These are phyloP conservation scores for Globisporangium megalacanthum DNA, from an alignment of 352 stramenopile genomes.

Conservation along the genomic window DNA sequence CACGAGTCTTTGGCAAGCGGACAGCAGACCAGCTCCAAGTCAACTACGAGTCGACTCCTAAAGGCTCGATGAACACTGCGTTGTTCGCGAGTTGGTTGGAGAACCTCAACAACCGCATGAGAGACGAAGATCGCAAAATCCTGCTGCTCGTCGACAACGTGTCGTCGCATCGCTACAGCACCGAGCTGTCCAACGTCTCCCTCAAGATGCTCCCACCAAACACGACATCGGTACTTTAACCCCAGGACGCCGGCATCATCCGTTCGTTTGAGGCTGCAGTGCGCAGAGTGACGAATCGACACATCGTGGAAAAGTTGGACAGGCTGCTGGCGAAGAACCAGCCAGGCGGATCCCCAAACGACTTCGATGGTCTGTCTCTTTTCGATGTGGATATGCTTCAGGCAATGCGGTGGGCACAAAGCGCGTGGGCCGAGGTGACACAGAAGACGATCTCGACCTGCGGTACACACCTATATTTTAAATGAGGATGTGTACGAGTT, in stretches of 20 bases:
- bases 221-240: not conserved
- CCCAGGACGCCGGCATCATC: not conserved
- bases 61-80: not conserved
- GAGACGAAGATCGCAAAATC: not conserved
- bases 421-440: too few relatives aligned
- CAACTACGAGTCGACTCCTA: not conserved
- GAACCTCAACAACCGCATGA: not conserved
- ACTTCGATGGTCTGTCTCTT: too few relatives aligned
- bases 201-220: not conserved
- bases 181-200: not conserved
- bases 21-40: not conserved
- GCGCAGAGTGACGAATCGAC: not conserved
- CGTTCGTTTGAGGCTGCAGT: not conserved
- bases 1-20: not conserved
- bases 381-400: too few relatives aligned
- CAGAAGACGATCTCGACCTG: too few relatives aligned
- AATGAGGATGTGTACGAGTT: too few relatives aligned
- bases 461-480: too few relatives aligned
- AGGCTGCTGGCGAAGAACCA: too few relatives aligned
- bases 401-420: too few relatives aligned
- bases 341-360: too few relatives aligned
- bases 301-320: not conserved
- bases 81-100: not conserved
- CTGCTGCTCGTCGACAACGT: not conserved
- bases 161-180: not conserved